Evolutionary conservation across 768 basidiomycete genomes (phyloP).

Genomic region (Multifurca ochricompacta): DNA sequence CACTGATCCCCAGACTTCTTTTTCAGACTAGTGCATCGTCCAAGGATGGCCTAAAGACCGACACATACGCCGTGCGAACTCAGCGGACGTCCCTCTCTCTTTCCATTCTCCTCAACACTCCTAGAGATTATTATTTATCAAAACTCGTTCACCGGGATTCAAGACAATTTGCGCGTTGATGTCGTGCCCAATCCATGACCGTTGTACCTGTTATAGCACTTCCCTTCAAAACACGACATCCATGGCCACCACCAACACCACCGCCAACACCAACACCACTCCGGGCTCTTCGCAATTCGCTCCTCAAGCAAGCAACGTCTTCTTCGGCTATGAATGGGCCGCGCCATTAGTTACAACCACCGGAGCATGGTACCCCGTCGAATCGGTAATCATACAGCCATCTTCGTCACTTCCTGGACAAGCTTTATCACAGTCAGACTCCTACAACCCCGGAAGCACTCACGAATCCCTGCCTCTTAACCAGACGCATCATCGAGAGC

Average conservation of each 20-base stretch:
- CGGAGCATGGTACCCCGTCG: conserved; percentile 4
- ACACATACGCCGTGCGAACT: conserved; percentile 9
- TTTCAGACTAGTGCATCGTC: conserved; percentile 10
- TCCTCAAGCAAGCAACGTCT: conserved; percentile 3
- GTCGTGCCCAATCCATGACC: conserved; percentile 15
- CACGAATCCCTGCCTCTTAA: not conserved
- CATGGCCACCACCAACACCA: not conserved
- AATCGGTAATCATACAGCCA: conserved; percentile 3
- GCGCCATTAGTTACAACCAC: not conserved
- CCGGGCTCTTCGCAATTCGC: conserved; percentile 4
- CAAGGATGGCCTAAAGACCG: conserved; percentile 13
- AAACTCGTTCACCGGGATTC: not conserved
- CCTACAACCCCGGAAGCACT: not conserved
- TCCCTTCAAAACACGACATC: conserved; percentile 7
- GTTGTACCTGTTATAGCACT: conserved; percentile 6
- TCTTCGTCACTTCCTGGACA: not conserved
- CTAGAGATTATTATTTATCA: conserved; percentile 8
- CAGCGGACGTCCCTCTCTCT: conserved; percentile 8
- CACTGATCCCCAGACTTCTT: conserved; percentile 10
- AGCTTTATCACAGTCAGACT: not conserved
- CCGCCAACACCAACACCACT: no score
- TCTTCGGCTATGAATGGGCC: conserved; percentile 13
- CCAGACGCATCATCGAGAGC: not conserved
- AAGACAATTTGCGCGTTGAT: conserved; percentile 2
- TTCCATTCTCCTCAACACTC: not conserved